Evolutionary conservation across 768 basidiomycete species (phyloP), one percentile per base, ranked within the genome.

Genomic region (Mycena epipterygia): DNA sequence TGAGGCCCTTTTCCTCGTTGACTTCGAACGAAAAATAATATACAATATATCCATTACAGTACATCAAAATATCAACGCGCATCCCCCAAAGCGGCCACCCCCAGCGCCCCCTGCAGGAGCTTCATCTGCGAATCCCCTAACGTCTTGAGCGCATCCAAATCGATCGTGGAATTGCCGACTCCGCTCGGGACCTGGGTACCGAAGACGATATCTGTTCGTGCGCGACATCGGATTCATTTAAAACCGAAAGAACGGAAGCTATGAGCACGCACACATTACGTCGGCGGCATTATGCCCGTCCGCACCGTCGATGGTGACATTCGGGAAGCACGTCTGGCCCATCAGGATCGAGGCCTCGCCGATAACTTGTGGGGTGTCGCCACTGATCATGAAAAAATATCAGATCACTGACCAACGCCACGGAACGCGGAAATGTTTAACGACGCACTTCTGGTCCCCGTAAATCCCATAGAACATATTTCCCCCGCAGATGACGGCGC

Each of bases 381-480:
- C 75, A 42, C 75, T 77, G n/a, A n/a, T n/a, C n/a, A n/a, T 6
- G n/a, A 14, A 42, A 19, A 21, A 6, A 17, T n/a, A n/a, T n/a
- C n/a, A n/a, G n/a, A n/a, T n/a, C n/a, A n/a, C n/a, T n/a, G n/a
- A n/a, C n/a, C n/a, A n/a, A n/a, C n/a, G n/a, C n/a, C n/a, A n/a
- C n/a, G n/a, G n/a, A n/a, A n/a, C n/a, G n/a, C n/a, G n/a, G n/a
- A n/a, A n/a, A n/a, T n/a, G n/a, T n/a, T n/a, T n/a, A n/a, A n/a
- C n/a, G n/a, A n/a, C n/a, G n/a, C n/a, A n/a, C n/a, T n/a, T n/a
- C 51, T 65, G 64, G 57, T 77, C 76, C 9, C 75, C 76, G 41
- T 72, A 73, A 25, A 77, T 77, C 14, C 67, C 75, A 59, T 77
- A 77, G 27, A 74, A 75, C 75, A 77, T 77, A 64, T 76, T 73